Evolutionary conservation across 2,329 filamentous ascomycete species (phyloP), one percentile per base, ranked within the genome.

Genomic region (Alternaria arborescens): DNA sequence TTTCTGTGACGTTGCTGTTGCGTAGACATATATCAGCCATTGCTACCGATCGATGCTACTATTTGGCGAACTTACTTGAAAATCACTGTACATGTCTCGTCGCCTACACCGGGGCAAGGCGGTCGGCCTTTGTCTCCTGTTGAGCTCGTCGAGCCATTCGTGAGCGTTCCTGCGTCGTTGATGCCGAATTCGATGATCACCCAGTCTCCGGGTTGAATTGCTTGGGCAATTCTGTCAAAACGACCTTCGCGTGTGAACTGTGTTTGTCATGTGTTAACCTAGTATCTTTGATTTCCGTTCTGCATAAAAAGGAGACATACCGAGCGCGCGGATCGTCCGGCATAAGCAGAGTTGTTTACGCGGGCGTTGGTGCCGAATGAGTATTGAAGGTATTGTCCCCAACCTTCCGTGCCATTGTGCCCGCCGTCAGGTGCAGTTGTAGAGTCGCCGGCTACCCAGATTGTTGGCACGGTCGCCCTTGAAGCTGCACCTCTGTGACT

Each of bases 111-210:
- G 4, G 46, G 46, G 14, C 46, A 85, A 85, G 5, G 75, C 77
- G 83, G 85, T 11, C 87, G 81, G 1, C 84, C 84, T 62, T 89
- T 89, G 68, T 90, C 88, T 12, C 76, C 83, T 12, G 63, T 67
- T 2, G 76, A 77, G 8, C 86, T 79, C 0, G 83, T 83, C 0
- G 88, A 86, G 10, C 87, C 88, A 47, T 74, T 71, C 16, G 32
- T n/a, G 12, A 66, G 65, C 4, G 48, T 42, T 12, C 62, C 62
- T 10, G 36, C 63, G 64, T 91, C 89, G 65, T 91, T 91, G 78
- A 91, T 88, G 0, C 89, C 88, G 61, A 91, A 89, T 66, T 90
- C 88, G 55, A 91, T 89, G 32, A 90, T 80, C 0, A 90, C 87
- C 76, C 84, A 88, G 72, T 91, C 88, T 4, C 86, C 87, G 0